These are phyloP conservation scores for Murraya paniculata DNA, from an alignment of 345 rosid genomes.

Conservation along the genomic window DNA sequence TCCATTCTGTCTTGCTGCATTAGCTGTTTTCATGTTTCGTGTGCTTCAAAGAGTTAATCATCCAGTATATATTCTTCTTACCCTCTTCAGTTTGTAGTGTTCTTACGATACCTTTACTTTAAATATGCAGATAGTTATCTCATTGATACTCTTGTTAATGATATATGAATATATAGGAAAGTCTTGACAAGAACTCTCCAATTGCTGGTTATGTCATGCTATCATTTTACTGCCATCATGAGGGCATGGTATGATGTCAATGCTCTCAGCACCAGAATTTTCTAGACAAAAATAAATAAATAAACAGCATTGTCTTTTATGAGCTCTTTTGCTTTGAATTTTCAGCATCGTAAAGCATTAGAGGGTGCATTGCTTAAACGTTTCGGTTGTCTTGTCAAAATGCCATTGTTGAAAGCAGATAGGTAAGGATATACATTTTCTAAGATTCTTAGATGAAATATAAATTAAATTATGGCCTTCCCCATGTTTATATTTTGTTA, in stretches of 20 bases:
- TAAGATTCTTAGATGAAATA: no score
- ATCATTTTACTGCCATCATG: conserved; percentile 90
- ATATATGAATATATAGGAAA: conserved; percentile 57
- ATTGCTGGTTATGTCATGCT: conserved; percentile 91
- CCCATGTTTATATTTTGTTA: neutral
- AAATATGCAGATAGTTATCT: neutral
- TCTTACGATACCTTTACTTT: conserved; percentile 5
- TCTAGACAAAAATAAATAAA: no score
- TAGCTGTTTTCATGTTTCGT: conserved; percentile 84
- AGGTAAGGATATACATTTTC: conserved; percentile 40
- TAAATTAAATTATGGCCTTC: neutral
- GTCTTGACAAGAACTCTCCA: conserved; percentile 74
- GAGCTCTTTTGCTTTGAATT: conserved; percentile 5
- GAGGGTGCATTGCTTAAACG: conserved; percentile 84
- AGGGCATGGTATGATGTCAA: conserved; percentile 65
- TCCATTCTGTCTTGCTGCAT: conserved; percentile 89
- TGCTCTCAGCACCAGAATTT: no score
- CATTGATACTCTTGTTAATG: conserved; percentile 18
- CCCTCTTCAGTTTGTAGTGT: conserved; percentile 3
- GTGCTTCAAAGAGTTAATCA: conserved; percentile 90
- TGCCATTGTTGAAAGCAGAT: conserved; percentile 78
- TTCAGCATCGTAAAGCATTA: conserved; percentile 76
- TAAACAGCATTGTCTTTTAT: no score
- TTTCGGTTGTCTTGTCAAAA: conserved; percentile 82
- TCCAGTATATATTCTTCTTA: conserved; percentile 49